Conservation (phyloP, 345 rosid genomes). For the Salix caprea region DNA sequence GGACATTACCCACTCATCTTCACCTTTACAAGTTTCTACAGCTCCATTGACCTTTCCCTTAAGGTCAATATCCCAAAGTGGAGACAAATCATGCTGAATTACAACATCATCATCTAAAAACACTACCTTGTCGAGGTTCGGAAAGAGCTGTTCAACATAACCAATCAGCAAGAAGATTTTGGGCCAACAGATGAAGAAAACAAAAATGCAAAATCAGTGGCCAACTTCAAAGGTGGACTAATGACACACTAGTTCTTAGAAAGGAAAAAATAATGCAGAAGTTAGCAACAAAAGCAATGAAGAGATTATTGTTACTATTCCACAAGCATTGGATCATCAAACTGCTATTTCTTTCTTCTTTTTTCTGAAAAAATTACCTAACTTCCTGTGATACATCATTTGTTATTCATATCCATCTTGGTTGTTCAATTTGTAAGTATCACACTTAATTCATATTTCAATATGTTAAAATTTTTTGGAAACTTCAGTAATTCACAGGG, state of each 20-base stretch:
- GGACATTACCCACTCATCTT: conserved; percentile 98
- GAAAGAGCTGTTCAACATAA: conserved; percentile 72
- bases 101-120: conserved; percentile 96
- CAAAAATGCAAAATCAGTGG: not conserved
- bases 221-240: not conserved
- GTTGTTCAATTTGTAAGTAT: not conserved
- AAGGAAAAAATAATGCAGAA: not conserved
- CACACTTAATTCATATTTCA: not conserved
- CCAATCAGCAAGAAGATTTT: conserved; percentile 8
- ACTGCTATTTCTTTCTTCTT: not conserved
- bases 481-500: not conserved
- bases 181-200: not conserved
- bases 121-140: conserved; percentile 88
- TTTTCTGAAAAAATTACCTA: not conserved
- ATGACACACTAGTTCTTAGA: not conserved
- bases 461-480: not conserved
- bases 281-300: not conserved
- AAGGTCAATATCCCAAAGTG: conserved; percentile 90
- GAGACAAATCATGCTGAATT: conserved; percentile 84
- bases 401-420: not conserved
- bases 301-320: not conserved
- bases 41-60: conserved; percentile 95
- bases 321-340: not conserved
- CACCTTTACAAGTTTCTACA: conserved; percentile 96
- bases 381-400: not conserved